A percentile compares a stretch with the other conserved stretches of the same genome.
These are phyloP conservation scores for Quillaja saponaria DNA, from an alignment of 306 rosid species.

Conservation along the genomic window DNA sequence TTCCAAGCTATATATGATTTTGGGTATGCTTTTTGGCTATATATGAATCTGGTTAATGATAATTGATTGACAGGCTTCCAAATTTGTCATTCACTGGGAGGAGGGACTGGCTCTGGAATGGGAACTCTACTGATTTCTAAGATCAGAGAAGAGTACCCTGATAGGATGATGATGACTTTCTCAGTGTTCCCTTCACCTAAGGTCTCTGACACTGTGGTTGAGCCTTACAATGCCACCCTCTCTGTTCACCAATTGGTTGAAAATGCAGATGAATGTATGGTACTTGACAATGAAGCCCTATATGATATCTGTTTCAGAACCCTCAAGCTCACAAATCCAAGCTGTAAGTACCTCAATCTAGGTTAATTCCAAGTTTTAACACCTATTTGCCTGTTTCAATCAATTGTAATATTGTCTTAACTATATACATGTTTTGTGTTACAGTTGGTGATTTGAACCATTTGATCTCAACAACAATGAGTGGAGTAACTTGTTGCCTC, in stretches of 20 bases:
- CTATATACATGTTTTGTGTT: neutral
- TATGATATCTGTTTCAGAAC: slow-evolving; percentile 90
- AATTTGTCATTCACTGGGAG: slow-evolving; percentile 87
- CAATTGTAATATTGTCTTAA: too few species aligned
- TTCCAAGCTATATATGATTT: neutral
- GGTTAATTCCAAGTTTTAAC: too few species aligned
- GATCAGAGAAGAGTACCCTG: slow-evolving; percentile 95
- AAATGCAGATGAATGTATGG: slow-evolving; percentile 94
- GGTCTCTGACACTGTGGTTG: slow-evolving; percentile 93
- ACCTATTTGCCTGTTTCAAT: too few species aligned
- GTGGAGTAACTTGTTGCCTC: slow-evolving; percentile 91
- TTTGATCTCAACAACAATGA: slow-evolving; percentile 90
- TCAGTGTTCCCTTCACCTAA: slow-evolving; percentile 83
- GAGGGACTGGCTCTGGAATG: slow-evolving; percentile 97
- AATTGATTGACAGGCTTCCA: slow-evolving; percentile 82
- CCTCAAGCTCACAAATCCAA: slow-evolving; percentile 90
- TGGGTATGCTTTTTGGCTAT: neutral
- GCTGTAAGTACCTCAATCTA: slow-evolving; percentile 84
- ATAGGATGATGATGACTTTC: slow-evolving; percentile 92
- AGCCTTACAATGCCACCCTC: slow-evolving; percentile 89
- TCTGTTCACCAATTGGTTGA: slow-evolving; percentile 87
- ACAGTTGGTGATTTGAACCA: slow-evolving; percentile 93
- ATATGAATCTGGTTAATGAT: too few species aligned
- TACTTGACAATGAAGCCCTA: slow-evolving; percentile 85
- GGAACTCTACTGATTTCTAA: slow-evolving; percentile 84